A percentile compares a stretch with the other conserved stretches of the same genome.
Conservation (phyloP, 768 basidiomycete genomes). For the Candolleomyces aberdarensis region DNA sequence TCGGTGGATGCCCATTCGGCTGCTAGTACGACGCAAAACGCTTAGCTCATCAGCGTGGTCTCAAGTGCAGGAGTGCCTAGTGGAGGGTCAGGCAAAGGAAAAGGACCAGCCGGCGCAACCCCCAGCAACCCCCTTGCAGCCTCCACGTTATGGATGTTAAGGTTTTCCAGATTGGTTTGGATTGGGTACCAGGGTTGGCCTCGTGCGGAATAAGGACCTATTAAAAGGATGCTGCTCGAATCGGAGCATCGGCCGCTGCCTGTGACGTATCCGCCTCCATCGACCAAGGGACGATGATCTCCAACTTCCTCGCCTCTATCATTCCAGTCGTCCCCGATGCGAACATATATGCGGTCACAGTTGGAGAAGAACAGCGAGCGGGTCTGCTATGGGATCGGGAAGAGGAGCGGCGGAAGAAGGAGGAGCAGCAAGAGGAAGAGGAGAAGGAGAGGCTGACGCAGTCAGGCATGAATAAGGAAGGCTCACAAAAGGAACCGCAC, state of each 20-base stretch:
- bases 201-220: slow-evolving; percentile 73
- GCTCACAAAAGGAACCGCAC: slow-evolving; percentile 3
- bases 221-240: slow-evolving; percentile 85
- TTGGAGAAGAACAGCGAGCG: slow-evolving; percentile 77
- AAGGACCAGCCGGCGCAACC: background rate
- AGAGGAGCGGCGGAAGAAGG: slow-evolving; percentile 44
- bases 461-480: slow-evolving; percentile 12
- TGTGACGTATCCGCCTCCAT: slow-evolving; percentile 58
- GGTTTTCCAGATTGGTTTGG: slow-evolving; percentile 72
- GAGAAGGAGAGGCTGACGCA: slow-evolving; percentile 3
- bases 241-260: slow-evolving; percentile 83
- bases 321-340: slow-evolving; percentile 67
- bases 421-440: slow-evolving; percentile 56
- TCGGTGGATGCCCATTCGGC: slow-evolving; percentile 69
- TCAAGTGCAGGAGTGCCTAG: background rate
- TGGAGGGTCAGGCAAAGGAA: background rate
- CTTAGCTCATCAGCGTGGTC: slow-evolving; percentile 11
- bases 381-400: slow-evolving; percentile 77
- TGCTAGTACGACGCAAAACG: slow-evolving; percentile 20
- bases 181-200: slow-evolving; percentile 83
- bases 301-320: slow-evolving; percentile 70
- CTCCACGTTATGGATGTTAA: slow-evolving; percentile 65
- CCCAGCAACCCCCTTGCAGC: slow-evolving; percentile 14
- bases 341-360: slow-evolving; percentile 73
- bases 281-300: slow-evolving; percentile 70